A percentile compares a stretch with the other conserved stretches of the same genome.
phyloP scores from a whole-genome alignment of 2,329 filamentous ascomycete genomes.

The Claviceps quebecensis region DNA sequence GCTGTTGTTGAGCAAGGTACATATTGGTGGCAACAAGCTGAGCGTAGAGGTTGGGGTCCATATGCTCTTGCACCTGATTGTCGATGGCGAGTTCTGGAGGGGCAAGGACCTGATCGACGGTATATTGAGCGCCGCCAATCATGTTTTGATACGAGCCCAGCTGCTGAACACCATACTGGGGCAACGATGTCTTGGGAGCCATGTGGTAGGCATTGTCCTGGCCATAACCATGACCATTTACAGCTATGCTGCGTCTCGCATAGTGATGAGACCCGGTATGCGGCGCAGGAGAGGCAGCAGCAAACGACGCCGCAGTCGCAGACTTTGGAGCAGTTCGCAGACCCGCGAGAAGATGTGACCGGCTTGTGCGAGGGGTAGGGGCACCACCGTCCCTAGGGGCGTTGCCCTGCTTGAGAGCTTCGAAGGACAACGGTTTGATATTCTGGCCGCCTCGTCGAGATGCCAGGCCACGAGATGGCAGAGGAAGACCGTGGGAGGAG shows the following conservation, averaged over 20 bases:
- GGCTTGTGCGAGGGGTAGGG: slow-evolving; percentile 81
- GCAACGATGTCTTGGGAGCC: slow-evolving; percentile 43
- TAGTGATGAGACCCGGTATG: slow-evolving; percentile 25
- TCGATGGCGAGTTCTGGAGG: slow-evolving; percentile 69
- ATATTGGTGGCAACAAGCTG: slow-evolving; percentile 84
- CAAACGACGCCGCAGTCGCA: slow-evolving; percentile 55
- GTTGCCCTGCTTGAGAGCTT: slow-evolving; percentile 53
- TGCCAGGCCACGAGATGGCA: slow-evolving; percentile 68
- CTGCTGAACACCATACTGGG: slow-evolving; percentile 28
- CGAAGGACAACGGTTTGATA: slow-evolving; percentile 81
- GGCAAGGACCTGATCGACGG: slow-evolving; percentile 75
- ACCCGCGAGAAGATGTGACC: slow-evolving; percentile 85
- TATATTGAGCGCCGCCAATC: slow-evolving; percentile 41
- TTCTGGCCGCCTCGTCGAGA: slow-evolving; percentile 72
- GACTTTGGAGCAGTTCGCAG: slow-evolving; percentile 90
- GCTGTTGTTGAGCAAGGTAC: slow-evolving; percentile 87
- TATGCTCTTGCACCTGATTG: slow-evolving; percentile 53
- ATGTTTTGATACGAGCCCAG: slow-evolving; percentile 17
- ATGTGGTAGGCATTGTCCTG: slow-evolving; percentile 30
- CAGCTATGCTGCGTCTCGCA: slow-evolving; percentile 29
- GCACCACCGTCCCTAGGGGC: slow-evolving; percentile 54
- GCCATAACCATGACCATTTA: slow-evolving; percentile 30
- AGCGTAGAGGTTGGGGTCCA: slow-evolving; percentile 77
- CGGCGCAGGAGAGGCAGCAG: slow-evolving; percentile 46
- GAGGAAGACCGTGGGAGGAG: slow-evolving; percentile 56